Percentiles rank a stretch among this genome's conserved stretches.
phyloP scores from a whole-genome alignment of 306 rosid species.

The Prunus salicina region DNA sequence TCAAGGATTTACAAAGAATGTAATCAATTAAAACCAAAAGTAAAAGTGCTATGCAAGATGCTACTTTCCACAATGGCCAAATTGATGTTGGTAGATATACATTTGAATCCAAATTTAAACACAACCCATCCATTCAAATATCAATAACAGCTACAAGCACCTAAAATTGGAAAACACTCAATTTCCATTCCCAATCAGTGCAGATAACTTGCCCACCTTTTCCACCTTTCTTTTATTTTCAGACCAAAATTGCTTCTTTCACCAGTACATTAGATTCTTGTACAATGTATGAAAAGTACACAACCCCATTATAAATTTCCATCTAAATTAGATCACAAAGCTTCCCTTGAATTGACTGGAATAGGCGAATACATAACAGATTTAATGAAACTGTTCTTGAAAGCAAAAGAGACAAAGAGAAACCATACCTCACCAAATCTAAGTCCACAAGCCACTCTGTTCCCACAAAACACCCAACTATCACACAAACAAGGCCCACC shows the following conservation, averaged over 20 bases:
- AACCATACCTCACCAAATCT: conserved; percentile 73
- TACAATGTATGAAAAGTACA: not conserved
- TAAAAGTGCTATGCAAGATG: not conserved
- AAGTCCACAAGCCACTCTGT: conserved; percentile 59
- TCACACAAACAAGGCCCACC: conserved; percentile 58
- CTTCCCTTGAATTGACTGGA: not conserved
- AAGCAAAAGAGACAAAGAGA: not conserved
- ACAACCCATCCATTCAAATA: not conserved
- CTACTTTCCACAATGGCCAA: not conserved
- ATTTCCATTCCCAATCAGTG: not conserved
- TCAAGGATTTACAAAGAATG: not conserved
- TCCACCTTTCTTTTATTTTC: not conserved
- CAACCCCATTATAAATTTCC: not conserved
- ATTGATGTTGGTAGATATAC: not conserved
- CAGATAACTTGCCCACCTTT: not conserved
- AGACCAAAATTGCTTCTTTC: not conserved
- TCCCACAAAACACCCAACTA: conserved; percentile 78
- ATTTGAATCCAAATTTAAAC: not conserved
- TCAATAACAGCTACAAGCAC: not conserved
- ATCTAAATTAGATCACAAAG: not conserved
- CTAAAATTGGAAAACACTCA: not conserved
- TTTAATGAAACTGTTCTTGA: not conserved
- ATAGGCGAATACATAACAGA: not conserved
- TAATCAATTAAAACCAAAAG: not conserved
- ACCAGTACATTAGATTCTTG: not conserved